Evolutionary conservation across 352 stramenopile species (phyloP).

Genomic region (Hyaloperonospora arabidopsidis): DNA sequence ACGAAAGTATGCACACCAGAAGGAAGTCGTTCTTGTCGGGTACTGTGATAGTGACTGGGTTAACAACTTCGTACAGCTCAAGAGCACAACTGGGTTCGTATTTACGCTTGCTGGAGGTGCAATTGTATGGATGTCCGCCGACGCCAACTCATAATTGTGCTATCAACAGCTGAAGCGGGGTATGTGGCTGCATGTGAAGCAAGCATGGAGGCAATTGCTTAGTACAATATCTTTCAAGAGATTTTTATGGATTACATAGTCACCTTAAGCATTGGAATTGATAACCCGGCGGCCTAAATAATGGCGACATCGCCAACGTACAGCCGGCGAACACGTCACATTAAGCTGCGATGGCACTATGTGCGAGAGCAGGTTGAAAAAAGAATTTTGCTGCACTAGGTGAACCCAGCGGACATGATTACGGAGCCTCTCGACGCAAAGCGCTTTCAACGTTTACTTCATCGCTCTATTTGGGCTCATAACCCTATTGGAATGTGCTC

Average conservation of each 20-base stretch:
- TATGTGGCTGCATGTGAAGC: conserved; percentile 1
- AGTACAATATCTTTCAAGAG: neutral
- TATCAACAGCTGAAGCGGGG: neutral
- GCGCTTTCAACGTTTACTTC: no score
- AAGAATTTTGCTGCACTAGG: neutral
- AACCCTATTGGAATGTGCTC: no score
- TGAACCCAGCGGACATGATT: neutral
- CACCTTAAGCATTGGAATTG: neutral
- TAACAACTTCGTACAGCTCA: neutral
- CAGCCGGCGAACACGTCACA: neutral
- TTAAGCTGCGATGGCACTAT: neutral
- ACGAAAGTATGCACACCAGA: neutral
- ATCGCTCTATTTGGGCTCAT: no score
- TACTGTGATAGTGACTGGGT: conserved; percentile 1
- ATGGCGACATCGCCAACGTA: neutral
- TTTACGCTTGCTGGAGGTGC: neutral
- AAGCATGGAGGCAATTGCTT: neutral
- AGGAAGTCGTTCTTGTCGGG: neutral
- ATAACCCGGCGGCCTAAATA: neutral
- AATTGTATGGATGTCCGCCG: neutral
- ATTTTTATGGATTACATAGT: neutral
- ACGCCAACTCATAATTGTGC: neutral
- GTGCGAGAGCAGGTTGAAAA: neutral
- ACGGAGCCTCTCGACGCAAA: neutral
- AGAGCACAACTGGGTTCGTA: neutral